These are phyloP conservation scores for Tetrapisispora fleetii DNA, from an alignment of 805 yeast species.

Conservation along the genomic window DNA sequence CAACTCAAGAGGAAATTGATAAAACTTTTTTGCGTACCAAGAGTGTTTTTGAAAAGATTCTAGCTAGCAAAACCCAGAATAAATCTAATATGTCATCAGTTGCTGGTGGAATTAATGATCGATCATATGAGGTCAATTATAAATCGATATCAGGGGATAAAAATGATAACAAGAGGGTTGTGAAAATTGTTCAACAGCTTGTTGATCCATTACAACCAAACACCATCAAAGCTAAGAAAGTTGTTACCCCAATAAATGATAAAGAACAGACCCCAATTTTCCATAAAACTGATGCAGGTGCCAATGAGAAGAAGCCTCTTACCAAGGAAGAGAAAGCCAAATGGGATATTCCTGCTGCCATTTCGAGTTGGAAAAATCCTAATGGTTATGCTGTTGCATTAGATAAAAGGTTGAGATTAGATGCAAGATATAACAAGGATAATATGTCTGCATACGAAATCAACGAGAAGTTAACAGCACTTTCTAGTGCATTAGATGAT, in stretches of 20 bases:
- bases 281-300: slow-evolving; percentile 38
- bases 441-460: slow-evolving; percentile 31
- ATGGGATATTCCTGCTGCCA: slow-evolving; percentile 86
- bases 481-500: slow-evolving; percentile 61
- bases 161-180: slow-evolving; percentile 33
- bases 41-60: slow-evolving; percentile 40
- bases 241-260: slow-evolving; percentile 48
- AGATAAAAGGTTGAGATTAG: slow-evolving; percentile 60
- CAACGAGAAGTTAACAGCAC: slow-evolving; percentile 47
- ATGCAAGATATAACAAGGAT: slow-evolving; percentile 31
- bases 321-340: slow-evolving; percentile 63
- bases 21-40: slow-evolving; percentile 47
- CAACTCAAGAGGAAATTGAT: slow-evolving; percentile 37
- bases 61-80: slow-evolving; percentile 35
- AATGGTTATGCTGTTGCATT: slow-evolving; percentile 77
- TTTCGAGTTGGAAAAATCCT: slow-evolving; percentile 93
- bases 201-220: slow-evolving; percentile 86
- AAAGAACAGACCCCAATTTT: slow-evolving; percentile 61
- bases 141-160: slow-evolving; percentile 19
- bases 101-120: slow-evolving; percentile 19
- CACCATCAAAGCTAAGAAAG: slow-evolving; percentile 54
- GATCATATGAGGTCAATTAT: slow-evolving; percentile 38
- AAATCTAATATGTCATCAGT: slow-evolving; percentile 14
- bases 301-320: slow-evolving; percentile 36
- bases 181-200: slow-evolving; percentile 44